Evolutionary conservation across 78 protist species (phyloP), one percentile per base, ranked within the genome.

Genomic region (Dictyostelium purpureum): DNA sequence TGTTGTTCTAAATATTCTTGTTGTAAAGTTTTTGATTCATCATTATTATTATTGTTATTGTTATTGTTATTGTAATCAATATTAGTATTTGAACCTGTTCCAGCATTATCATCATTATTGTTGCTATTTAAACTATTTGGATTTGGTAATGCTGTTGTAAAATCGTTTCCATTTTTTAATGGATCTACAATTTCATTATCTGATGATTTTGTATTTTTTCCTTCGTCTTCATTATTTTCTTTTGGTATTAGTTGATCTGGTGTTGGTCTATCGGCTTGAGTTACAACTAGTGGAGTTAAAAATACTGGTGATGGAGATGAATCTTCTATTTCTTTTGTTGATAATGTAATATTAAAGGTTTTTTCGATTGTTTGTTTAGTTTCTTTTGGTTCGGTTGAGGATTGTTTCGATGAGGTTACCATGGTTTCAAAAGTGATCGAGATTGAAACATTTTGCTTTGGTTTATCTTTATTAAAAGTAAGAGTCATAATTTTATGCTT

Each of bases 401-500:
- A 7, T 59, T 10, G n/a, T 59, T 59, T 59, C 28, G 24, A 24
- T 28, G 69, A 28, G 0, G 69, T 57, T 12, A 40, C 21, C 0
- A 9, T 61, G 33, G 49, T 70, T 43, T 67, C 95, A 78, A 28
- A 71, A 11, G 88, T 43, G 10, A 95, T 63, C 10, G 63, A 33
- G 1, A 91, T 61, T 6, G 91, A 33, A 19, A 89, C 83, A 31
- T 11, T 33, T 26, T 51, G 71, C 26, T 7, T 52, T 2, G 82
- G 35, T 45, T 80, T 63, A 76, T 95, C 57, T n/a, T 57, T 40
- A 45, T 88, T 66, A 51, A 97, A 96, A 4, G 96, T 94, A 18
- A 97, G 24, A 10, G 87, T 82, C 78, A 97, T 56, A 26, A 89
- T 73, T 71, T 96, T 95, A 87, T 75, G n/a, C 14, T 57, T 33